Evolutionary conservation across 768 basidiomycete genomes (phyloP).

Genomic region (Rhizopogon roseolus): DNA sequence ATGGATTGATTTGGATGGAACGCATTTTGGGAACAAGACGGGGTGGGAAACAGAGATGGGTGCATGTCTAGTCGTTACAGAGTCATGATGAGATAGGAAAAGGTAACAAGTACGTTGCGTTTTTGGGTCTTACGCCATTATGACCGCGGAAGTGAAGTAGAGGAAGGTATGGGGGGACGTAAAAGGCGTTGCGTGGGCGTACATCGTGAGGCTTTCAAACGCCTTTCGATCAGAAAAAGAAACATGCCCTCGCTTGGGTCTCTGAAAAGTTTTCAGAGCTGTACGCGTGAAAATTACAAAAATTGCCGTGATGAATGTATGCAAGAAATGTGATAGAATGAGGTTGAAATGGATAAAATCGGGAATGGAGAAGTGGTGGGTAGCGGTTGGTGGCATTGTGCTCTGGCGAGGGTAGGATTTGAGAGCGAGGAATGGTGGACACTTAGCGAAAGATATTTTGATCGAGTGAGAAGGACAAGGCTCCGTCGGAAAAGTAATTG

Average conservation of each 20-base stretch:
- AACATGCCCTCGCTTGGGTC: slow-evolving; percentile 8
- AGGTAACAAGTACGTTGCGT: background rate
- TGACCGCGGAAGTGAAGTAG: background rate
- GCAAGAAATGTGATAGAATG: slow-evolving; percentile 30
- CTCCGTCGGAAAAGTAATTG: slow-evolving; percentile 38
- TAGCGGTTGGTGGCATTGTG: slow-evolving; percentile 25
- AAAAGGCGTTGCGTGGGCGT: slow-evolving; percentile 22
- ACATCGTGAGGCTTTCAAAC: slow-evolving; percentile 17
- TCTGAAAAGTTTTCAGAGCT: slow-evolving; percentile 16
- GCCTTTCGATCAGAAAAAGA: slow-evolving; percentile 4
- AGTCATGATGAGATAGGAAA: slow-evolving; percentile 20
- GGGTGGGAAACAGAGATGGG: slow-evolving; percentile 25
- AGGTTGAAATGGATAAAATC: slow-evolving; percentile 21
- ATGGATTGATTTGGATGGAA: slow-evolving; percentile 20
- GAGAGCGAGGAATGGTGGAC: slow-evolving; percentile 10
- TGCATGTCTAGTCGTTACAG: slow-evolving; percentile 78
- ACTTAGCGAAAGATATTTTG: slow-evolving; percentile 47
- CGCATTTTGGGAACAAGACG: slow-evolving; percentile 30
- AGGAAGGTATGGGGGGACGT: slow-evolving; percentile 14
- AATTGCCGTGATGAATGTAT: slow-evolving; percentile 23
- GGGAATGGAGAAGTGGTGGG: slow-evolving; percentile 17
- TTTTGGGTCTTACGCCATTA: slow-evolving; percentile 1
- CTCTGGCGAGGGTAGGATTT: slow-evolving; percentile 19
- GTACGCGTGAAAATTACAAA: slow-evolving; percentile 11
- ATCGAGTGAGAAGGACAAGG: slow-evolving; percentile 34